Evolutionary conservation across 257 asterid species (phyloP).

Genomic region (Lantana camara): DNA sequence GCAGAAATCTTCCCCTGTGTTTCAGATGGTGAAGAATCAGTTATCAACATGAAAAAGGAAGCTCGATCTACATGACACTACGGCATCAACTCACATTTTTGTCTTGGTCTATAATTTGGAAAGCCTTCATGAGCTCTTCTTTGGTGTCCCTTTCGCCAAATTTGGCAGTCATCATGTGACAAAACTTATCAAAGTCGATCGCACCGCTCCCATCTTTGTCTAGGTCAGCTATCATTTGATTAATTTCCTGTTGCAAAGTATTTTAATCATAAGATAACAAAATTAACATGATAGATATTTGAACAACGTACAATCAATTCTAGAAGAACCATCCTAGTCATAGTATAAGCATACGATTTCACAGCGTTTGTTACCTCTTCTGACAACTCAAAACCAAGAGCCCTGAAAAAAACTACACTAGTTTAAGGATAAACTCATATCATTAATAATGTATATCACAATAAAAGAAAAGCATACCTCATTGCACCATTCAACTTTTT

Average conservation of each 20-base stretch:
- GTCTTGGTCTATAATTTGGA: constrained; percentile 84
- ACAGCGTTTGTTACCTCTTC: constrained; percentile 67
- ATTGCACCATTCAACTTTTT: constrained; percentile 94
- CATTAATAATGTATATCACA: background rate
- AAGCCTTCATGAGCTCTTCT: constrained; percentile 90
- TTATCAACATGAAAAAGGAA: constrained; percentile 20
- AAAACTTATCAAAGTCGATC: constrained; percentile 85
- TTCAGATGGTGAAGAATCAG: constrained; percentile 26
- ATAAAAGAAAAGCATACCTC: constrained; percentile 51
- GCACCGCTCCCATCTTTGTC: constrained; percentile 98
- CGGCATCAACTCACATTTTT: constrained; percentile 60
- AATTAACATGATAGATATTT: background rate
- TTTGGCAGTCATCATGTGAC: constrained; percentile 94
- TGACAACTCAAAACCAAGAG: constrained; percentile 95
- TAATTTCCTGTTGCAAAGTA: constrained; percentile 62
- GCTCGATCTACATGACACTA: constrained; percentile 11
- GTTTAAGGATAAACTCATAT: constrained; percentile 7
- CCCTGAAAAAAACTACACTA: constrained; percentile 58
- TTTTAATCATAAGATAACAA: constrained; percentile 19
- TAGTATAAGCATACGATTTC: background rate
- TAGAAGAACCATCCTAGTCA: too few relatives aligned
- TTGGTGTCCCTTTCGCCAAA: constrained; percentile 89
- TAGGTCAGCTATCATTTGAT: constrained; percentile 87
- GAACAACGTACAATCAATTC: background rate
- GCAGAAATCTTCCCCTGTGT: constrained; percentile 85